These are phyloP conservation scores for Theileria orientalis DNA, from an alignment of 169 alveolate species.

Conservation along the genomic window DNA sequence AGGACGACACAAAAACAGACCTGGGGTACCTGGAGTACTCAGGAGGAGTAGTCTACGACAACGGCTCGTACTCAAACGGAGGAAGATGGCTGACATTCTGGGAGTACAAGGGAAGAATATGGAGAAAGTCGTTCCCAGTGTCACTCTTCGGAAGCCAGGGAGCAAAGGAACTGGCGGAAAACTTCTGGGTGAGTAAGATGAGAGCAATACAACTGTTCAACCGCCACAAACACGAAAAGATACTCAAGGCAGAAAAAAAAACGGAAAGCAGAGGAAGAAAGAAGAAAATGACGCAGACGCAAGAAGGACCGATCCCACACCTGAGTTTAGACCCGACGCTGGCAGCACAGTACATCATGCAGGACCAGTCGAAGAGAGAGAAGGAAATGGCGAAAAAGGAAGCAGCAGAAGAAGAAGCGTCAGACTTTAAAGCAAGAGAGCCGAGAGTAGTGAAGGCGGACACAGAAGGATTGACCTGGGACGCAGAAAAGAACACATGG, in stretches of 20 bases:
- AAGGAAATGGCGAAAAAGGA: background rate
- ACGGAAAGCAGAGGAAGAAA: slow-evolving; percentile 12
- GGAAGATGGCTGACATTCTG: slow-evolving; percentile 75
- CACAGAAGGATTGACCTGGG: slow-evolving; percentile 44
- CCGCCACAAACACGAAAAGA: slow-evolving; percentile 13
- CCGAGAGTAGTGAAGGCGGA: background rate
- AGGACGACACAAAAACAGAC: slow-evolving; percentile 1
- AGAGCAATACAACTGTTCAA: slow-evolving; percentile 61
- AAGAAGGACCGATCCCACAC: background rate
- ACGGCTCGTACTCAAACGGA: slow-evolving; percentile 62
- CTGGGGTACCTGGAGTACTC: slow-evolving; percentile 10
- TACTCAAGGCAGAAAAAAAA: slow-evolving; percentile 10
- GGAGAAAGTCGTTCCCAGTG: slow-evolving; percentile 62
- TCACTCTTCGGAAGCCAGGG: slow-evolving; percentile 61
- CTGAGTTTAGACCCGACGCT: slow-evolving; percentile 18
- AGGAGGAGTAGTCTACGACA: slow-evolving; percentile 65
- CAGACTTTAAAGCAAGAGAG: slow-evolving; percentile 5
- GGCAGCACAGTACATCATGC: slow-evolving; percentile 3
- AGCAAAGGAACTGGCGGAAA: slow-evolving; percentile 72
- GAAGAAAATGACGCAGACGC: background rate
- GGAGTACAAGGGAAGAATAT: slow-evolving; percentile 64
- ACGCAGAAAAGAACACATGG: slow-evolving; percentile 56
- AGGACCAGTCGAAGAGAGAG: background rate
- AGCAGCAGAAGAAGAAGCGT: slow-evolving; percentile 19
- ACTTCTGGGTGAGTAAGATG: slow-evolving; percentile 62